phyloP scores from a whole-genome alignment of 2,329 filamentous ascomycete species.

The Alternaria postmessia region DNA sequence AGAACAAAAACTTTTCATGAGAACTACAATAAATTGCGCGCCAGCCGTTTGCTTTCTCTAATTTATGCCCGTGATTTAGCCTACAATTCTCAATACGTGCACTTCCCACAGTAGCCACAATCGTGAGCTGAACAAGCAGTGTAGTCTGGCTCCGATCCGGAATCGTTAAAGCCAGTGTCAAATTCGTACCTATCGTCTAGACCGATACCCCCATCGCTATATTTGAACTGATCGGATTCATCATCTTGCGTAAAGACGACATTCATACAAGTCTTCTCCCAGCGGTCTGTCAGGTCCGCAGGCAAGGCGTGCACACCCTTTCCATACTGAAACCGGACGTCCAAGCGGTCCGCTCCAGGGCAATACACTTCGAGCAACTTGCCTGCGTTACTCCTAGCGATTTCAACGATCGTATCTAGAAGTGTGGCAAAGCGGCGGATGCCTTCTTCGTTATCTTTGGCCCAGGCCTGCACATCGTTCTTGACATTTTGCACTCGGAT shows the following conservation, averaged over 20 bases:
- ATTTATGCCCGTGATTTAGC: fast-evolving
- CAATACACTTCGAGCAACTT: conserved; percentile 48
- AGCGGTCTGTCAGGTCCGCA: conserved; percentile 9
- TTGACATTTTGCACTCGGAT: conserved; percentile 52
- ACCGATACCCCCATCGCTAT: not conserved
- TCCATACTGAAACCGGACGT: conserved; percentile 46
- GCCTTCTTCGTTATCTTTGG: conserved; percentile 46
- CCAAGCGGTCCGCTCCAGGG: conserved; percentile 39
- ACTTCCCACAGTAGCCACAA: conserved; percentile 51
- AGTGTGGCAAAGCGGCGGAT: conserved; percentile 41
- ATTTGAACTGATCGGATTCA: not conserved
- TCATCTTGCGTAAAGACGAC: not conserved
- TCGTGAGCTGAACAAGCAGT: conserved; percentile 48
- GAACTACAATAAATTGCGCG: no score
- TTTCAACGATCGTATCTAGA: conserved; percentile 41
- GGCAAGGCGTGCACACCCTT: conserved; percentile 38
- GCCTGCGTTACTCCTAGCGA: conserved; percentile 29
- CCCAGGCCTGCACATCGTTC: conserved; percentile 53
- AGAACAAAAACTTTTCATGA: fast-evolving
- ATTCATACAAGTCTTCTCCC: conserved; percentile 7
- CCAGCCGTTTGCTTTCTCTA: fast-evolving
- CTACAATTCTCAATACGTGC: conserved; percentile 31
- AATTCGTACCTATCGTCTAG: conserved; percentile 2
- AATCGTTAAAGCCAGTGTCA: conserved; percentile 21
- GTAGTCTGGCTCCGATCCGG: conserved; percentile 42